Base-by-base conservation (phyloP, 2,329 filamentous ascomycete genomes). In the Verticillium tricorpus region DNA sequence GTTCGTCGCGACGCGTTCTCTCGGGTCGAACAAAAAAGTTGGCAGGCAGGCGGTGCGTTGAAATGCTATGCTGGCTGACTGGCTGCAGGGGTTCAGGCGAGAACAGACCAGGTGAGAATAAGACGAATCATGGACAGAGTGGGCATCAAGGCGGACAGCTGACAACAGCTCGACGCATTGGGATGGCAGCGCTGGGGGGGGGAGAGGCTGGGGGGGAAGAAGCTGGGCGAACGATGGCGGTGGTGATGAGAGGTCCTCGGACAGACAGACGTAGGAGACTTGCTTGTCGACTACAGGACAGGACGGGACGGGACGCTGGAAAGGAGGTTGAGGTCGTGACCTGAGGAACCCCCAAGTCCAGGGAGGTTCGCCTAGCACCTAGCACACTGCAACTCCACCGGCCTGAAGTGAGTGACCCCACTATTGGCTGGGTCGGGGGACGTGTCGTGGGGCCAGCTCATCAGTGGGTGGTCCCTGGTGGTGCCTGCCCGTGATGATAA, bases 111-210 rank as follows among this genome's bases (percentile, higher is more conserved):
- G 45, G 45, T 52, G 45, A 2, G 45, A 15, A 22, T 14, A 52
- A 22, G 34, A 40, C 50, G 58, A 61, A 56, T 65, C 62, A 67
- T 63, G 59, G 62, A 66, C 64, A 58, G 62, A 67, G 61, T 32
- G 28, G 66, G 67, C 66, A 67, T 66, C 59, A 67, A 58, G 59
- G 58, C 57, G 52, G 54, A 32, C 50, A 45, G 60, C 59, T 58
- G 34, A 61, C 56, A 34, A 37, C 32, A 56, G 64, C 56, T 63
- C 58, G 60, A 64, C 60, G 62, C 66, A 67, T 67, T 61, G 65
- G 61, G 59, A 54, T 37, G 62, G 56, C 57, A 25, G 52, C 35
- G 22, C n/a, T 34, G 17, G 14, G n/a, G n/a, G 22, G 28, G 28
- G 28, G 28, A 28, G 25, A 28, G 28, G 28, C 28, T 28, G 25